Evolutionary conservation across 768 basidiomycete species (phyloP).

Genomic region (Rubroboletus satanas): DNA sequence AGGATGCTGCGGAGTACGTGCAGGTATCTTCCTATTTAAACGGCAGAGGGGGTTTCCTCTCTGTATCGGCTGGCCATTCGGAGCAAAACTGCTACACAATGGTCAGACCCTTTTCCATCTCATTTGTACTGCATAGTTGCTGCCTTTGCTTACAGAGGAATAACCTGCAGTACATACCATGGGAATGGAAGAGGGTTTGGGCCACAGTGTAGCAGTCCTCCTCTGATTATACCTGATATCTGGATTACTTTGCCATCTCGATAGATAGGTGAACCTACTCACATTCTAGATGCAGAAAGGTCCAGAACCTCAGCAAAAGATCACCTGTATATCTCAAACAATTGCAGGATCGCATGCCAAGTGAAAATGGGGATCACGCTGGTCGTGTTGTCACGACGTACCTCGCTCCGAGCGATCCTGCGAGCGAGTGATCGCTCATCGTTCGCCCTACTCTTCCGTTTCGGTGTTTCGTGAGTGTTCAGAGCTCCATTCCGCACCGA

Average conservation of each 20-base stretch:
- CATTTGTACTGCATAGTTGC: conserved; percentile 27
- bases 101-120: conserved; percentile 27
- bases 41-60: background rate
- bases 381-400: background rate
- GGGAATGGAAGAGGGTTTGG: conserved; percentile 45
- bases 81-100: conserved; percentile 22
- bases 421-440: background rate
- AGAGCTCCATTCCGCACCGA: background rate
- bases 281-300: background rate
- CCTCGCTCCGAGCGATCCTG: background rate
- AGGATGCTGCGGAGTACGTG: background rate
- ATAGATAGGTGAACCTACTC: background rate
- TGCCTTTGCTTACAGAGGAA: conserved; percentile 29
- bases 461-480: background rate
- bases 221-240: conserved; percentile 1
- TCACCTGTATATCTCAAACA: background rate
- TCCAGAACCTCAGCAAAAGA: background rate
- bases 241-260: background rate
- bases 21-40: conserved; percentile 8
- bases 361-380: background rate
- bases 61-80: conserved; percentile 1
- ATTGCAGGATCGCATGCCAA: background rate
- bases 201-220: conserved; percentile 19
- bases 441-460: background rate
- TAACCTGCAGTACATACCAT: conserved; percentile 40